Conservation (phyloP, 139 green algal species). For the Chlamydomonas incerta region DNA sequence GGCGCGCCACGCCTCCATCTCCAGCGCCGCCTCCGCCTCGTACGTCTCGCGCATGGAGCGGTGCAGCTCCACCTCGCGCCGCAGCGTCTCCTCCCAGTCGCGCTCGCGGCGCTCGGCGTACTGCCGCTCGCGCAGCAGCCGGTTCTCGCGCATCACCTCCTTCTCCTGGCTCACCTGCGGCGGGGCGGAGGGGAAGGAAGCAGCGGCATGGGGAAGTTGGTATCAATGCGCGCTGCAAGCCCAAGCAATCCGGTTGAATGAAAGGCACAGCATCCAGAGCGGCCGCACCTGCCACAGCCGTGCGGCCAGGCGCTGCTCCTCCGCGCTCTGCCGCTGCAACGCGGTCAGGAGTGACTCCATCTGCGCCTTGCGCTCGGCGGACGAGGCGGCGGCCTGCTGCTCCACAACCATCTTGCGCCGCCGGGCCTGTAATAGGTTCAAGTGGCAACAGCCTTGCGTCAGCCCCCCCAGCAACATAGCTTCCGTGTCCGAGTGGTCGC, state of each 20-base stretch:
- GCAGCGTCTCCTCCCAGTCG: constrained; percentile 69
- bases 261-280: background rate
- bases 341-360: constrained; percentile 60
- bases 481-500: no score
- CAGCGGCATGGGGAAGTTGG: background rate
- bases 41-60: constrained; percentile 56
- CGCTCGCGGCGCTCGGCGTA: constrained; percentile 70
- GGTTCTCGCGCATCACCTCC: constrained; percentile 74
- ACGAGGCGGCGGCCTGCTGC: constrained; percentile 55
- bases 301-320: constrained; percentile 70
- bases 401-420: constrained; percentile 65
- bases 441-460: no score
- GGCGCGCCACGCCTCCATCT: constrained; percentile 63
- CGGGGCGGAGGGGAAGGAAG: background rate
- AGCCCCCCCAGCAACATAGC: no score
- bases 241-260: no score
- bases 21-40: constrained; percentile 43
- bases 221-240: no score
- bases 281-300: constrained; percentile 63
- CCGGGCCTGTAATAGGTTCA: constrained; percentile 28
- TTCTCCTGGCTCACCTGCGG: constrained; percentile 70
- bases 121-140: constrained; percentile 70
- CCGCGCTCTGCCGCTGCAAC: constrained; percentile 57
- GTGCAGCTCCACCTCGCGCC: constrained; percentile 67
- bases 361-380: constrained; percentile 55